A percentile compares a stretch with the other conserved stretches of the same genome.
Conservation (phyloP, 768 basidiomycete species). For the Boletus rubroflammeus region DNA sequence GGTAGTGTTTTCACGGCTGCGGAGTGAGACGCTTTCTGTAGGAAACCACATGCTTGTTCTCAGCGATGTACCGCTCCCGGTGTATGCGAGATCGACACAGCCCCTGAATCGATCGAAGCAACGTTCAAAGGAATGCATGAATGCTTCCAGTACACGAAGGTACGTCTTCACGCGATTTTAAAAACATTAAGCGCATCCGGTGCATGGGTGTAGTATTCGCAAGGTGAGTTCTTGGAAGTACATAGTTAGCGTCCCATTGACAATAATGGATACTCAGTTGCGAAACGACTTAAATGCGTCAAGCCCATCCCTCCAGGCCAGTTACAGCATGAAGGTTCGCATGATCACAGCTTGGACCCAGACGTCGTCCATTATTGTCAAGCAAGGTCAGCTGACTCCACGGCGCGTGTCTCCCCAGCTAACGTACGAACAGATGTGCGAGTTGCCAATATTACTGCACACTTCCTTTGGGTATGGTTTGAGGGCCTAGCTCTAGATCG, state of each 20-base stretch:
- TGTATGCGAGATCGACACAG: conserved; percentile 54
- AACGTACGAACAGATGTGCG: conserved; percentile 38
- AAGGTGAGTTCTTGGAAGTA: conserved; percentile 34
- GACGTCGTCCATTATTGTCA: conserved; percentile 52
- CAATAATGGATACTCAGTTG: conserved; percentile 29
- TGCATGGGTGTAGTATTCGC: conserved; percentile 42
- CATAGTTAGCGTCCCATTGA: background rate
- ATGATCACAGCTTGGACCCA: conserved; percentile 44
- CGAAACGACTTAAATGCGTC: conserved; percentile 50
- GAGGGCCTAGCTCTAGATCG: background rate
- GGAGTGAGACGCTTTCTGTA: conserved; percentile 11
- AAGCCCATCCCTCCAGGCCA: conserved; percentile 42
- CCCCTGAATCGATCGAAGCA: conserved; percentile 54
- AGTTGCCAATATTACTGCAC: conserved; percentile 59
- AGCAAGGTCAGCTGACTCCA: conserved; percentile 32
- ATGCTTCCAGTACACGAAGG: conserved; percentile 63
- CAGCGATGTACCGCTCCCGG: conserved; percentile 44
- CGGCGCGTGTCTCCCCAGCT: background rate
- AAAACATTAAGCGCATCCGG: background rate
- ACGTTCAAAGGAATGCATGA: conserved; percentile 59
- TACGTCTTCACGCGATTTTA: conserved; percentile 13
- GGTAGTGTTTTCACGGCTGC: background rate
- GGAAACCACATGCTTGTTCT: conserved; percentile 48
- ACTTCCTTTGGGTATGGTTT: conserved; percentile 43
- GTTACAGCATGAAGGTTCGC: conserved; percentile 42